Conservation (phyloP, 495 filamentous ascomycete genomes). For the Tuber borchii region DNA sequence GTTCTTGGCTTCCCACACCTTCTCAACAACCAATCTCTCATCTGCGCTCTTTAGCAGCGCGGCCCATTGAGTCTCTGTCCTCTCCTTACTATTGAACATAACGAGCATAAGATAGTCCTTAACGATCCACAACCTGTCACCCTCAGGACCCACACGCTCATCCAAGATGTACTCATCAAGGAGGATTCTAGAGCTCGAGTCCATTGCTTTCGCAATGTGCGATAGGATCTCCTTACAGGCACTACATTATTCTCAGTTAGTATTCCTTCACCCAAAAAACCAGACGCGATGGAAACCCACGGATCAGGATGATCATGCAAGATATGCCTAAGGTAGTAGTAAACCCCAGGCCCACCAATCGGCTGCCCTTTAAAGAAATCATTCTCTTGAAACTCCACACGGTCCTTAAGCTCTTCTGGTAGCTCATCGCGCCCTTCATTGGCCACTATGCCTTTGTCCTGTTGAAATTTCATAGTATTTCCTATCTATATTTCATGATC, state of each 20-base stretch:
- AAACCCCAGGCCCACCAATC: conserved; percentile 19
- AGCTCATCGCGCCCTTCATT: conserved; percentile 5
- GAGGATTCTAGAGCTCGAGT: conserved; percentile 5
- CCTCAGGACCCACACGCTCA: conserved; percentile 9
- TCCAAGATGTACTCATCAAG: conserved; percentile 2
- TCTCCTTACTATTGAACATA: conserved; percentile 7
- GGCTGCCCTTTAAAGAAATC: conserved; percentile 32
- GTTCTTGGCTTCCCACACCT: neutral
- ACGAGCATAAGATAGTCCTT: conserved; percentile 10
- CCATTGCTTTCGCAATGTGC: conserved; percentile 10
- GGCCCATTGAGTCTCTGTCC: conserved; percentile 6
- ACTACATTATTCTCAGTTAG: neutral
- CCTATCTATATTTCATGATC: too few species aligned
- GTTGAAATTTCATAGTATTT: too few species aligned
- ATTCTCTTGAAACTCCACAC: conserved; percentile 14
- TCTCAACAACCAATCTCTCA: conserved; percentile 14
- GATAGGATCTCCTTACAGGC: conserved; percentile 7
- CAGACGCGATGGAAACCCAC: neutral
- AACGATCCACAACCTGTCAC: neutral
- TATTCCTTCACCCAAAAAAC: neutral
- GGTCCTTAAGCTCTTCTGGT: conserved; percentile 11
- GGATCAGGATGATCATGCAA: conserved; percentile 27
- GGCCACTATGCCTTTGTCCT: conserved; percentile 38
- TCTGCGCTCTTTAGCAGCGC: conserved; percentile 13
- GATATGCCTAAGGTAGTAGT: conserved; percentile 25